A percentile compares a stretch with the other conserved stretches of the same genome.
These are phyloP conservation scores for Leishmania major DNA, from an alignment of 208 protist species.

Conservation along the genomic window DNA sequence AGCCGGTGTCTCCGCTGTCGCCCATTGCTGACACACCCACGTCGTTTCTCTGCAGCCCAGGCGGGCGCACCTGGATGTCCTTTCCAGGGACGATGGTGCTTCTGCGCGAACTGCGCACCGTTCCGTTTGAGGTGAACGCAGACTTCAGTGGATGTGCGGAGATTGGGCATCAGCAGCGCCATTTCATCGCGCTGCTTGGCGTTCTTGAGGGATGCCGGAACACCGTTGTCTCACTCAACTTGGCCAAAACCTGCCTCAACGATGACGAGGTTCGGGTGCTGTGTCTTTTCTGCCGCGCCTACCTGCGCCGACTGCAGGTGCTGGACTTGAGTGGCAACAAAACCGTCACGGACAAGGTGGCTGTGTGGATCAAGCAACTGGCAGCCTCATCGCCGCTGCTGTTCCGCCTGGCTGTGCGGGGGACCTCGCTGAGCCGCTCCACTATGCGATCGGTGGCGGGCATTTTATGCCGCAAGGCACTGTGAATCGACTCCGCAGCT, in stretches of 20 bases:
- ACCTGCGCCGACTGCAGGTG: conserved; percentile 36
- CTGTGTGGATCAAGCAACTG: conserved; percentile 22
- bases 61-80: conserved; percentile 21
- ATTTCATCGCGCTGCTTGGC: conserved; percentile 35
- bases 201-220: conserved; percentile 36
- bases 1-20: conserved; percentile 5
- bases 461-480: conserved; percentile 17
- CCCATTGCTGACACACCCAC: neutral
- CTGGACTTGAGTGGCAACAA: conserved; percentile 42
- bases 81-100: conserved; percentile 16
- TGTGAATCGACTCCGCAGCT: neutral
- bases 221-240: conserved; percentile 16
- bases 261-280: conserved; percentile 33
- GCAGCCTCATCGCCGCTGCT: conserved; percentile 27
- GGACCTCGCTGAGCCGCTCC: conserved; percentile 17
- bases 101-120: conserved; percentile 14
- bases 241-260: conserved; percentile 25
- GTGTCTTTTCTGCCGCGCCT: conserved; percentile 45
- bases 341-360: conserved; percentile 20
- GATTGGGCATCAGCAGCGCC: conserved; percentile 17
- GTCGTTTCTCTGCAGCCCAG: neutral
- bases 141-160: conserved; percentile 23
- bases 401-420: conserved; percentile 14
- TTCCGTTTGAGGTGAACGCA: conserved; percentile 23
- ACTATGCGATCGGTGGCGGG: conserved; percentile 10